These are phyloP conservation scores for Linnemannia elongata DNA, from an alignment of 192 early-diverging fungal genomes.

Conservation along the genomic window DNA sequence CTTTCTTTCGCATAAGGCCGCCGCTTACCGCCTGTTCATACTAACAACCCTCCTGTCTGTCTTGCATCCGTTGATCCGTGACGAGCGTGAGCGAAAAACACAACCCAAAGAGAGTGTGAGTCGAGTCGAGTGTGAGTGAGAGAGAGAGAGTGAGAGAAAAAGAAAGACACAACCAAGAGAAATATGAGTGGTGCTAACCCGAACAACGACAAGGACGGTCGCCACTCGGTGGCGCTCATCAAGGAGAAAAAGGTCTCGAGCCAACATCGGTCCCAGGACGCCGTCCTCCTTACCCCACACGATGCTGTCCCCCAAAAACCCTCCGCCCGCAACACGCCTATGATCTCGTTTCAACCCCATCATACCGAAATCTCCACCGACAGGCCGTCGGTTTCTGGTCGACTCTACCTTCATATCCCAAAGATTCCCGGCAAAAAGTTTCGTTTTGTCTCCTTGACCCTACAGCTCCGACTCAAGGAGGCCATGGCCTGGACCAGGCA, in stretches of 20 bases:
- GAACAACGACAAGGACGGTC: neutral
- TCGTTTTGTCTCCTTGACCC: conserved; percentile 41
- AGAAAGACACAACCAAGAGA: neutral
- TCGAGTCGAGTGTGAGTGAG: neutral
- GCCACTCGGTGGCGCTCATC: conserved; percentile 7
- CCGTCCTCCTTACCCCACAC: neutral
- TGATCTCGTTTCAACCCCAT: conserved; percentile 43
- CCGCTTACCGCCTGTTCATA: no score
- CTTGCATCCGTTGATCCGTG: neutral
- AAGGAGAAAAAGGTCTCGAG: conserved; percentile 8
- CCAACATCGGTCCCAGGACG: neutral
- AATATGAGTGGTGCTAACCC: conserved; percentile 1
- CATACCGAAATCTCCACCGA: conserved; percentile 45
- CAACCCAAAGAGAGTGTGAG: neutral
- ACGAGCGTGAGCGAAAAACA: neutral
- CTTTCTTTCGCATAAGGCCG: no score
- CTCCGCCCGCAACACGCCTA: conserved; percentile 42
- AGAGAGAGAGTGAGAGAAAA: neutral
- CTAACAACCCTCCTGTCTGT: neutral
- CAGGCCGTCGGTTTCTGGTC: conserved; percentile 45
- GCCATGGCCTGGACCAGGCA: conserved; percentile 41
- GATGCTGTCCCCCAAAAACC: conserved; percentile 26
- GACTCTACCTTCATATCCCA: conserved; percentile 46
- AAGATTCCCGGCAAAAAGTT: conserved; percentile 34
- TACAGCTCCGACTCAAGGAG: conserved; percentile 38